These are phyloP conservation scores for Dictyostelium intermedium DNA, from an alignment of 78 protist genomes.

Conservation along the genomic window DNA sequence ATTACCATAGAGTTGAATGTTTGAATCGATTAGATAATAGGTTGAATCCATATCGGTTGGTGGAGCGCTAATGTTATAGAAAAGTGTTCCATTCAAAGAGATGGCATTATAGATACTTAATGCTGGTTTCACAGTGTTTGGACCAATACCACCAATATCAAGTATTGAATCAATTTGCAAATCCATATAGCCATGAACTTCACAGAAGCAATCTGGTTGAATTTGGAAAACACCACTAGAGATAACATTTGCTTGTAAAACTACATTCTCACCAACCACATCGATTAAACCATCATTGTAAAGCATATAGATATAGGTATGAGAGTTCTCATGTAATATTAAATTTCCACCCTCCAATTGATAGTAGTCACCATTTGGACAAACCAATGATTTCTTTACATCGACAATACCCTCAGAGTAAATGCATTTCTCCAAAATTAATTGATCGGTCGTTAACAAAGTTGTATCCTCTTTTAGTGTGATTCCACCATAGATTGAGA, in stretches of 20 bases:
- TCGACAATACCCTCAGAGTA: background rate
- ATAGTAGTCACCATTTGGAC: background rate
- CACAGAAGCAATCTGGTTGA: background rate
- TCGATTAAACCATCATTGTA: background rate
- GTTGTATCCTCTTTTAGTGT: background rate
- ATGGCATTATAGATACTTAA: background rate
- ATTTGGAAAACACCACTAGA: background rate
- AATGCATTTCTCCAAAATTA: background rate
- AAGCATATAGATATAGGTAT: background rate
- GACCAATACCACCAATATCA: slow-evolving; percentile 3
- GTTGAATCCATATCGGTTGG: background rate
- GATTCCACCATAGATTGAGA: background rate
- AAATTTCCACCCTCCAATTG: background rate
- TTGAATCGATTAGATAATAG: background rate
- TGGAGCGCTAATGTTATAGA: background rate
- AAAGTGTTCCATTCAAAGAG: background rate
- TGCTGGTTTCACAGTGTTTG: background rate
- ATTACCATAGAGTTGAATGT: background rate
- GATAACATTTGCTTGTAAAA: background rate
- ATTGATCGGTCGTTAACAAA: background rate
- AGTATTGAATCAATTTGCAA: background rate
- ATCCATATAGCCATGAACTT: background rate
- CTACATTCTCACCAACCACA: background rate
- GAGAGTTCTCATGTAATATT: background rate
- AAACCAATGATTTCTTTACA: background rate